These are phyloP conservation scores for Cetradonia linearis DNA, from an alignment of 495 filamentous ascomycete genomes.

Conservation along the genomic window DNA sequence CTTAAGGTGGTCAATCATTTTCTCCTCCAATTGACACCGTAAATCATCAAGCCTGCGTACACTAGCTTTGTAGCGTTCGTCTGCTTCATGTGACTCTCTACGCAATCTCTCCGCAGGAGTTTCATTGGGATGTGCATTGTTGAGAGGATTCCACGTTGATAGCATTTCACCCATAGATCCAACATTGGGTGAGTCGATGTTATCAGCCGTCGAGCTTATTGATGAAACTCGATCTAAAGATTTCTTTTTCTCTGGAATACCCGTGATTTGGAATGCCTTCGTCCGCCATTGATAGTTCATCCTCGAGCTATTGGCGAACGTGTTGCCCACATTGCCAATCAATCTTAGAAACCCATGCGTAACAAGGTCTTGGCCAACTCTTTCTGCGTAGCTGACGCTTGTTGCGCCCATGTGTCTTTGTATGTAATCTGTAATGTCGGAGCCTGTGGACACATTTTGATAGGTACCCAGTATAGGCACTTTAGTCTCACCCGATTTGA, in stretches of 20 bases:
- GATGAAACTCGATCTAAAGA: slow-evolving; percentile 61
- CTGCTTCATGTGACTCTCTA: slow-evolving; percentile 79
- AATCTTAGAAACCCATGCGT: slow-evolving; percentile 76
- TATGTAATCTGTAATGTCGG: slow-evolving; percentile 90
- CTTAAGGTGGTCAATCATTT: slow-evolving; percentile 79
- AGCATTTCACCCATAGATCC: slow-evolving; percentile 79
- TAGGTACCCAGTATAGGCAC: slow-evolving; percentile 94
- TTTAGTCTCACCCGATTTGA: slow-evolving; percentile 81
- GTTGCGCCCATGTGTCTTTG: slow-evolving; percentile 77
- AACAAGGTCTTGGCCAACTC: slow-evolving; percentile 88
- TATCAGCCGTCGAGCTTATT: slow-evolving; percentile 42
- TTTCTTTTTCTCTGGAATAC: slow-evolving; percentile 78
- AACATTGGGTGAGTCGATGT: slow-evolving; percentile 59
- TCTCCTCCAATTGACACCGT: slow-evolving; percentile 88
- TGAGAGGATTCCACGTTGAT: slow-evolving; percentile 81
- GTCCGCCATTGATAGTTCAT: slow-evolving; percentile 96
- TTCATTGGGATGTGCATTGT: slow-evolving; percentile 82
- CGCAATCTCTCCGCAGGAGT: slow-evolving; percentile 77
- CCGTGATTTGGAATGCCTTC: slow-evolving; percentile 78
- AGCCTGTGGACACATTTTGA: slow-evolving; percentile 77
- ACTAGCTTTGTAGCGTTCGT: slow-evolving; percentile 82
- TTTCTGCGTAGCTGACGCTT: slow-evolving; percentile 79
- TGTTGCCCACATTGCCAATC: slow-evolving; percentile 87
- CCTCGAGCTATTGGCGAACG: slow-evolving; percentile 93
- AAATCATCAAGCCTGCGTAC: slow-evolving; percentile 79